These are phyloP conservation scores for Rhodotorula sp. DNA, from an alignment of 1,284 basidiomycete genomes.

Conservation along the genomic window DNA sequence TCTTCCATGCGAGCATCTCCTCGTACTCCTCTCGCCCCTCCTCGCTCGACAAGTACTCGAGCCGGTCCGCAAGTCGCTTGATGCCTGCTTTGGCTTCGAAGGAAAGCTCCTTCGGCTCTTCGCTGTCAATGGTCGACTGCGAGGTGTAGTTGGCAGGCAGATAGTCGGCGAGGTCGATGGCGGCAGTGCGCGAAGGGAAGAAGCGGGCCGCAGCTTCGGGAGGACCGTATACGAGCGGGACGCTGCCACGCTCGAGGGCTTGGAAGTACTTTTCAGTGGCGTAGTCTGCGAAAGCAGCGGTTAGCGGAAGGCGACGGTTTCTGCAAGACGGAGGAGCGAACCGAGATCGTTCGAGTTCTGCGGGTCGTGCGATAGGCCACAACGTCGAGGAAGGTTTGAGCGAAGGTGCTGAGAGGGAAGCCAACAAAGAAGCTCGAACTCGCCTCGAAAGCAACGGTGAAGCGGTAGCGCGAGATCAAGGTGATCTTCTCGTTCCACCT, in stretches of 20 bases:
- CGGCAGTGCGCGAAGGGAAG: slow-evolving; percentile 23
- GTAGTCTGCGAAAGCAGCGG: slow-evolving; percentile 8
- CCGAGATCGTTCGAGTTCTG: slow-evolving; percentile 17
- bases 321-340: neutral
- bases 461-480: slow-evolving; percentile 19
- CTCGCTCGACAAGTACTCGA: slow-evolving; percentile 17
- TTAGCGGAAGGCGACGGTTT: neutral
- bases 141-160: slow-evolving; percentile 8
- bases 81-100: slow-evolving; percentile 15
- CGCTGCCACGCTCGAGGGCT: slow-evolving; percentile 21
- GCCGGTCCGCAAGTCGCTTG: slow-evolving; percentile 19
- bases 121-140: neutral
- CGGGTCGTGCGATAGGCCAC: too few relatives aligned
- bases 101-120: slow-evolving; percentile 2
- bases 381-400: neutral
- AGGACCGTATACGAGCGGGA: slow-evolving; percentile 33
- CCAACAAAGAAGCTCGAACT: too few relatives aligned
- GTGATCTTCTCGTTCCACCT: slow-evolving; percentile 34
- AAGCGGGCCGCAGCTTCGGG: slow-evolving; percentile 12
- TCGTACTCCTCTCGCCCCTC: slow-evolving; percentile 29
- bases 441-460: slow-evolving; percentile 30
- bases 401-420: too few relatives aligned
- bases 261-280: slow-evolving; percentile 31
- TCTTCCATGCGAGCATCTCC: slow-evolving; percentile 34
- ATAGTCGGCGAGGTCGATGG: slow-evolving; percentile 32